Evolutionary conservation across 179 eudicot species (phyloP), one percentile per base, ranked within the genome.

Genomic region (Spinacia oleracea): DNA sequence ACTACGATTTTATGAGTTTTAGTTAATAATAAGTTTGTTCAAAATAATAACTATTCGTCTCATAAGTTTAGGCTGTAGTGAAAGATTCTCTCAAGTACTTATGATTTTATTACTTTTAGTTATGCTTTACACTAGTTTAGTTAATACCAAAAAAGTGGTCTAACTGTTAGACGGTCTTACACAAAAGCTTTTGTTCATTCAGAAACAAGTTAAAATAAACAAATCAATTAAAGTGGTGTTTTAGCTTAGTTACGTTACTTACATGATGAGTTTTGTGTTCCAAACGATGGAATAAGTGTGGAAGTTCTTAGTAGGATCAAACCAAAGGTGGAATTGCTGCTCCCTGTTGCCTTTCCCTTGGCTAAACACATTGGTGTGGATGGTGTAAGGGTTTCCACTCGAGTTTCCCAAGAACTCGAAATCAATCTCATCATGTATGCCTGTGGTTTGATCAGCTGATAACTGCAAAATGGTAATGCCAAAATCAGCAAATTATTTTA

Each of bases 201-300:
- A 0, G 42, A 31, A 31, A 12, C 0, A 29, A 67, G 21, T 7
- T 35, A 67, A 67, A 18, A 64, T 16, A 16, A 51, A 53, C 25
- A 40, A 67, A 66, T 27, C 5, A 20, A 6, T 16, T 15, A 20
- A n/a, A 69, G 18, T 21, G 8, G 14, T n/a, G 10, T 32, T 40
- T n/a, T n/a, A n/a, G n/a, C n/a, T n/a, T n/a, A n/a, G n/a, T n/a
- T 69, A 14, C 35, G 79, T 66, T 72, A 84, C 4, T 53, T 53
- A 53, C 85, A 83, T 84, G 58, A 86, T 81, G 75, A 76, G 84
- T 15, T 45, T 72, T 34, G 86, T 72, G 70, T 84, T 84, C 89
- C 89, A 86, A 21, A 86, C 78, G 50, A 86, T 78, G 73, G 89
- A 76, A 21, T 86, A 86, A 2, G 85, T 83, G 72, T 86, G 89